Conservation (phyloP, 2,329 filamentous ascomycete genomes). For the Phaeosphaeria sp. region DNA sequence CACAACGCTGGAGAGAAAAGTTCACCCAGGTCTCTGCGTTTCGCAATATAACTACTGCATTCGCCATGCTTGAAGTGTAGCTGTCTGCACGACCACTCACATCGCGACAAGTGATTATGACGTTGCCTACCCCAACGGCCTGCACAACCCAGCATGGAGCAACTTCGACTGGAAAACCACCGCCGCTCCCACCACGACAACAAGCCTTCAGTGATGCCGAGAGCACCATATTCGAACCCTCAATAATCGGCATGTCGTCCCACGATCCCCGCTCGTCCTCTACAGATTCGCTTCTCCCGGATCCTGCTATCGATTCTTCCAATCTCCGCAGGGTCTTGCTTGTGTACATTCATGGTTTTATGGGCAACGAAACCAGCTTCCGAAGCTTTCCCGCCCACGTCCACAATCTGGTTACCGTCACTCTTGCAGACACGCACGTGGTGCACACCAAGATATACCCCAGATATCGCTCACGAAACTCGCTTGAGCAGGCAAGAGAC, state of each 20-base stretch:
- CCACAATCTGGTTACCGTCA: constrained; percentile 73
- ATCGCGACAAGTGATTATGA: constrained; percentile 21
- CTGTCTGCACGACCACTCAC: constrained; percentile 12
- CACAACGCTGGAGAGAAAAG: not conserved
- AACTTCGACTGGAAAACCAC: constrained; percentile 23
- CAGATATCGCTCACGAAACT: constrained; percentile 76
- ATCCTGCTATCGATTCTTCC: constrained; percentile 34
- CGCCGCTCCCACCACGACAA: constrained; percentile 44
- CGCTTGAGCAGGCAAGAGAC: constrained; percentile 76
- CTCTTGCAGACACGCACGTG: constrained; percentile 74
- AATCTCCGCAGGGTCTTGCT: constrained; percentile 69
- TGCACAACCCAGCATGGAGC: constrained; percentile 18
- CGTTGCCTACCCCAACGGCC: constrained; percentile 18
- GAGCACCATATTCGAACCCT: constrained; percentile 27
- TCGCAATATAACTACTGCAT: not conserved
- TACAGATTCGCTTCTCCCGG: constrained; percentile 54
- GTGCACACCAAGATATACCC: constrained; percentile 89
- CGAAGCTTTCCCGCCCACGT: constrained; percentile 87
- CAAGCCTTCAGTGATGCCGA: constrained; percentile 17
- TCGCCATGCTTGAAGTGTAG: not conserved
- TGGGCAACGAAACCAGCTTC: constrained; percentile 88
- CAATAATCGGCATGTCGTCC: constrained; percentile 36
- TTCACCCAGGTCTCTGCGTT: not conserved
- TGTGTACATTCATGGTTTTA: constrained; percentile 89
- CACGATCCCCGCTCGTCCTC: constrained; percentile 55